Evolutionary conservation across 2,329 filamentous ascomycete genomes (phyloP).

Genomic region (Paecilomyces sp.): DNA sequence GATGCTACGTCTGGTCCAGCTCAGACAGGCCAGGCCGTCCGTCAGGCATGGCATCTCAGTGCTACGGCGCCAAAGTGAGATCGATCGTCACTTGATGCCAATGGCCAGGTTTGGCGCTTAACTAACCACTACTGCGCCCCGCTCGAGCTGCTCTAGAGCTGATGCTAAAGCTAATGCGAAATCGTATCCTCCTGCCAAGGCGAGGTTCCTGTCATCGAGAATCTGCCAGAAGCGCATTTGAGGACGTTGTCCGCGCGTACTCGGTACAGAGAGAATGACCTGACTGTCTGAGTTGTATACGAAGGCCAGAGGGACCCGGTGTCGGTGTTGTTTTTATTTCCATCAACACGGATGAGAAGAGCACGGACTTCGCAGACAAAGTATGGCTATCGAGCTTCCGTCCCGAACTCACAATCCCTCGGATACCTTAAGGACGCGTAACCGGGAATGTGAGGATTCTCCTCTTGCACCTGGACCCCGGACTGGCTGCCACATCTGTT

Average conservation of each 20-base stretch:
- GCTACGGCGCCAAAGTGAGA: neutral
- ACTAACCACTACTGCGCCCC: neutral
- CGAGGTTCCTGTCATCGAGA: neutral
- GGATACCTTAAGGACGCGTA: neutral
- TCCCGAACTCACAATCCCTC: neutral
- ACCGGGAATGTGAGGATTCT: neutral
- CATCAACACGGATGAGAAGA: neutral
- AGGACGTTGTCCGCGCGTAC: neutral
- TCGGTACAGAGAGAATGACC: neutral
- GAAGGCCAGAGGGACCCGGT: neutral
- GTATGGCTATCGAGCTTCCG: neutral
- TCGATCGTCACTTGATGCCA: neutral
- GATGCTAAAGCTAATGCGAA: neutral
- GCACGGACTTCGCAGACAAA: neutral
- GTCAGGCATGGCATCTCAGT: neutral
- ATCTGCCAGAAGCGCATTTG: neutral
- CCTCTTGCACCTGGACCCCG: neutral
- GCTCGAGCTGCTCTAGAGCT: neutral
- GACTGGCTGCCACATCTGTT: neutral
- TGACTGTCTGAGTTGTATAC: neutral
- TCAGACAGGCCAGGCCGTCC: neutral
- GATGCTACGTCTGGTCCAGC: neutral
- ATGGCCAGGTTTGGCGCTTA: neutral
- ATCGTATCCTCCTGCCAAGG: neutral
- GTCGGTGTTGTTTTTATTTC: neutral